Evolutionary conservation across 306 rosid genomes (phyloP), one percentile per base, ranked within the genome.

Genomic region (Lithocarpus polystachyus): DNA sequence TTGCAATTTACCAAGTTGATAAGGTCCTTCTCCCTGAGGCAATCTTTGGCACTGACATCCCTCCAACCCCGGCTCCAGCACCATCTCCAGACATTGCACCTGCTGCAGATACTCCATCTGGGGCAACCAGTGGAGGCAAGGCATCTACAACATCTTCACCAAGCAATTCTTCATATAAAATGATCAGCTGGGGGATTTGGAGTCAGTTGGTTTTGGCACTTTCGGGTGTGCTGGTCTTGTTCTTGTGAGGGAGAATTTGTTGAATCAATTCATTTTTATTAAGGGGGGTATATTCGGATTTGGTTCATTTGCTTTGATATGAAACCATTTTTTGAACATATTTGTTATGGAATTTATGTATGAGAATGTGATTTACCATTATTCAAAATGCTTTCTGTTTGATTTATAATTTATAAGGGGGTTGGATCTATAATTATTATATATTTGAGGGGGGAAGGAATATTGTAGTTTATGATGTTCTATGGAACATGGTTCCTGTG

Each of bases 11-110:
- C 65, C 89, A 95, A 75, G 90, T 95, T 81, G 94, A 91, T 55
- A 82, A 68, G 82, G 93, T 95, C 33, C 89, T 95, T 15, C 93
- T 95, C 24, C 99, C 99, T 0, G 96, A 89, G 84, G 93, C 97
- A 20, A 90, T 95, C 62, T 95, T 95, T 19, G 98, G 98, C 20
- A 93, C 94, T 20, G 89, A 93, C 67, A 88, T 93, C 4, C 97
- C 98, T 62, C 99, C 96, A 7, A 74, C 85, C 0, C 83, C 92
- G 0, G 98, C 98, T n/a, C 99, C 98, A 23, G 92, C 94, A 14
- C 99, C 98, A 0, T 83, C 93, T 57, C 98, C 98, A 0, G 89
- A 81, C 0, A 29, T 79, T 56, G 87, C 94, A 1, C 98, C 99
- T 0, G 93, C 85, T 28, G 98, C 98, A 7, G 99, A 95, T 83